Base-by-base conservation (phyloP, 345 rosid species). In the Aurinia saxatilis region DNA sequence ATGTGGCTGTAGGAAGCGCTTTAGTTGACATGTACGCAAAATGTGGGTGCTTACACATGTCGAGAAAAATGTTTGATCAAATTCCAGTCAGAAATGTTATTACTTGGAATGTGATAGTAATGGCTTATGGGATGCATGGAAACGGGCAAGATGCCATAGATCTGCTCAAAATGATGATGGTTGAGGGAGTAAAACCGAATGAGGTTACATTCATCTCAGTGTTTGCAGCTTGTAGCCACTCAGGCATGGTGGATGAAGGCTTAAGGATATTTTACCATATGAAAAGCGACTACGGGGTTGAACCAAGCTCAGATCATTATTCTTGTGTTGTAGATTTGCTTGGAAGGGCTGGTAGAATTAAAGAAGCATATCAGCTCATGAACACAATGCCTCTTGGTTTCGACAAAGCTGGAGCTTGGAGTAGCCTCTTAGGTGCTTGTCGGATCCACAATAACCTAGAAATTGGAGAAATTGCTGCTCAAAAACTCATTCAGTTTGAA, bases 71-170 rank as follows among this genome's bases (percentile, higher is more conserved):
- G 48, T 89, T 89, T 63, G 81, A 84, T 58, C 82, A 36, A 59
- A 82, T 92, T 82, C 90, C 84, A 1, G 5, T 67, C 3, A 81
- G 68, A 68, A 92, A 89, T 59, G 81, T 80, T 34, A 80, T 89
- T 39, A 87, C 95, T 11, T 92, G 98, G 95, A 92, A 92, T 67
- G 91, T 84, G 17, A 82, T 89, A 35, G 79, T 87, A 66, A 89
- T 89, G 98, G 97, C 95, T 34, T 79, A 84, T 68, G 98, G 98
- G 52, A 89, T 89, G 93, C 95, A 87, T 50, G 98, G 96, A 38
- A 79, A 81, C 38, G 95, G 91, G 14, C 49, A 63, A 57, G 93
- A 76, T 33, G 95, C 97, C 30, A 67, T 87, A 60, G 71, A 80
- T 42, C 68, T 87, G 53, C 85, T 92, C 65, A 70, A 58, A 23